Conservation (phyloP, 148 eudicot species). For the Silene uniflora region DNA sequence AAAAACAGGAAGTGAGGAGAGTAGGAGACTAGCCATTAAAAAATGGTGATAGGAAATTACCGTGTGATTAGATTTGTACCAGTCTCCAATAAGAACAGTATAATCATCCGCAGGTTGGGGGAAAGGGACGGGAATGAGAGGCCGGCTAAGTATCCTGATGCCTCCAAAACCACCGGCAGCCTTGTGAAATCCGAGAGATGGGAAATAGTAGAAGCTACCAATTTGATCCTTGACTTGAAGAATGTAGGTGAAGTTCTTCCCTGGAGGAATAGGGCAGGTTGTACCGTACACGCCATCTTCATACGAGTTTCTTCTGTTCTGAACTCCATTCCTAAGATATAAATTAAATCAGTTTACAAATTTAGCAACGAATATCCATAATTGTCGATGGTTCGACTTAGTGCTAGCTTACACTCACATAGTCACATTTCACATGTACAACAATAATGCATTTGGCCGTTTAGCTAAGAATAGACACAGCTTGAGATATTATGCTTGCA, state of each 20-base stretch:
- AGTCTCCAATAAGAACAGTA: constrained; percentile 89
- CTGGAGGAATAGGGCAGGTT: constrained; percentile 95
- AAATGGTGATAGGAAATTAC: constrained; percentile 30
- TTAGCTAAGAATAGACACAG: not conserved
- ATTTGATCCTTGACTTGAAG: constrained; percentile 97
- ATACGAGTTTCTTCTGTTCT: constrained; percentile 81
- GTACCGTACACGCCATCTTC: constrained; percentile 95
- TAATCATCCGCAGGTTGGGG: constrained; percentile 65
- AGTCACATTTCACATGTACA: not conserved
- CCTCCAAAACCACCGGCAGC: constrained; percentile 98
- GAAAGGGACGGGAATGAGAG: constrained; percentile 85
- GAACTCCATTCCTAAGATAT: constrained; percentile 68
- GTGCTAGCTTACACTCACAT: not conserved
- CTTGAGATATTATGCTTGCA: not conserved
- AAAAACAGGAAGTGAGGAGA: too few species aligned
- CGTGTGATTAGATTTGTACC: constrained; percentile 89
- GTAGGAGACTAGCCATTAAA: too few species aligned
- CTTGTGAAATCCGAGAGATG: constrained; percentile 89
- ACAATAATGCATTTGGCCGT: not conserved
- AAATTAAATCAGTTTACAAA: not conserved
- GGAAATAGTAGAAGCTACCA: constrained; percentile 91
- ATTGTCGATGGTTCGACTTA: not conserved
- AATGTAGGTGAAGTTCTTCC: constrained; percentile 80
- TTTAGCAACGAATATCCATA: not conserved
- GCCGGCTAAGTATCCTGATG: constrained; percentile 82